Evolutionary conservation across 257 asterid species (phyloP).

Genomic region (Forsythia suspensa): DNA sequence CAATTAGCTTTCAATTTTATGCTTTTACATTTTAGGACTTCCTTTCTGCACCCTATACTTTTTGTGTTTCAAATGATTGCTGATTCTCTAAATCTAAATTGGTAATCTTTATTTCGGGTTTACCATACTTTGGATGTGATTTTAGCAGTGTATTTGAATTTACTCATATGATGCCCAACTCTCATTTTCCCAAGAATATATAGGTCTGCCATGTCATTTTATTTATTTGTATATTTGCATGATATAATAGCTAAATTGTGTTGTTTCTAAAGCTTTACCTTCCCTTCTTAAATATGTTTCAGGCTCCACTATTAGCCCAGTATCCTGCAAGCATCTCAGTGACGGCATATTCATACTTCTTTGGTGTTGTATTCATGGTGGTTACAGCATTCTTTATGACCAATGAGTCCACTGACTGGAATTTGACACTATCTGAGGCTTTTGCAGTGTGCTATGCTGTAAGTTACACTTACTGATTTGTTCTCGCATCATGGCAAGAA

Average conservation of each 20-base stretch:
- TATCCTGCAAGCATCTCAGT: conserved; percentile 92
- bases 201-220: conserved; percentile 7
- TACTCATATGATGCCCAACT: not conserved
- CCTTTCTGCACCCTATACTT: not conserved
- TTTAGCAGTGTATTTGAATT: not conserved
- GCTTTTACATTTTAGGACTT: not conserved
- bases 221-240: not conserved
- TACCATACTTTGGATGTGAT: not conserved
- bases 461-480: conserved; percentile 31
- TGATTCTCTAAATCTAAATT: not conserved
- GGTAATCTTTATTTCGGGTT: not conserved
- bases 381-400: conserved; percentile 56
- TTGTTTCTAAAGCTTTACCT: conserved; percentile 27
- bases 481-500: not conserved
- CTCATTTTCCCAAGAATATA: not conserved
- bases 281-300: conserved; percentile 27
- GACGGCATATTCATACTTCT: conserved; percentile 87
- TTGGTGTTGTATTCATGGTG: conserved; percentile 72
- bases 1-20: not conserved
- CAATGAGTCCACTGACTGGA: conserved; percentile 69
- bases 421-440: conserved; percentile 67
- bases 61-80: not conserved
- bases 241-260: not conserved
- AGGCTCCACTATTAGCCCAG: conserved; percentile 85
- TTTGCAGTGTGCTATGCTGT: conserved; percentile 90